Evolutionary conservation across 192 early-diverging fungal species (phyloP).

Genomic region (Backusella psychrophila): DNA sequence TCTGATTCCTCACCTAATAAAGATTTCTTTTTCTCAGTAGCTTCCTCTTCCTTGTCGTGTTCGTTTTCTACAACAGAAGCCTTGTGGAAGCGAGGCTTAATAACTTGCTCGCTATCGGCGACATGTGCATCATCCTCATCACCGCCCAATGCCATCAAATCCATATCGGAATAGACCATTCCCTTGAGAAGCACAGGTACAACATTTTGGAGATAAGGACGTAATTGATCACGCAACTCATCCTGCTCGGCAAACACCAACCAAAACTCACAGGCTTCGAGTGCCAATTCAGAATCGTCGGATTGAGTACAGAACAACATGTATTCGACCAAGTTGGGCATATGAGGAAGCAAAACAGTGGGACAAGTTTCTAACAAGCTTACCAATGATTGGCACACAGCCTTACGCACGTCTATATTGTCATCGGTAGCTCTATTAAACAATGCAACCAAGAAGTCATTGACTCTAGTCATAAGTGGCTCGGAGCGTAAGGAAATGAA

Average conservation of each 20-base stretch:
- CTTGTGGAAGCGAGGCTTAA: conserved; percentile 92
- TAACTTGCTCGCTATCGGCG: conserved; percentile 88
- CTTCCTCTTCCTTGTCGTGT: conserved; percentile 16
- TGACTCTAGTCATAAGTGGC: conserved; percentile 65
- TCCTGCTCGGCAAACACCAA: conserved; percentile 94
- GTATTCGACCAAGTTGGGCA: conserved; percentile 89
- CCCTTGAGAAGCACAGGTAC: conserved; percentile 90
- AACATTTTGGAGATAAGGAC: conserved; percentile 69
- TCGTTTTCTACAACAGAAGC: conserved; percentile 71
- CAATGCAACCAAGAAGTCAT: conserved; percentile 72
- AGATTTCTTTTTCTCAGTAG: background rate
- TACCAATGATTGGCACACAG: conserved; percentile 94
- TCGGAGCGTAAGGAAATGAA: conserved; percentile 81
- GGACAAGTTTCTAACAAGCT: conserved; percentile 84
- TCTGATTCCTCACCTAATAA: conserved; percentile 23
- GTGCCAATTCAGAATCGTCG: conserved; percentile 81
- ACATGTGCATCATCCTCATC: conserved; percentile 86
- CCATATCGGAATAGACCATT: conserved; percentile 97
- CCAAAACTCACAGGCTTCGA: conserved; percentile 99
- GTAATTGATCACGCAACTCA: conserved; percentile 67
- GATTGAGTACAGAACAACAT: conserved; percentile 95
- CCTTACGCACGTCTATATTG: conserved; percentile 79
- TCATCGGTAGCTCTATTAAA: conserved; percentile 86
- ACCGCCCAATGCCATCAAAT: conserved; percentile 73
- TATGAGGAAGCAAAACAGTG: conserved; percentile 82